Evolutionary conservation across 768 basidiomycete species (phyloP), one percentile per base, ranked within the genome.

Genomic region (Mycena galericulata): DNA sequence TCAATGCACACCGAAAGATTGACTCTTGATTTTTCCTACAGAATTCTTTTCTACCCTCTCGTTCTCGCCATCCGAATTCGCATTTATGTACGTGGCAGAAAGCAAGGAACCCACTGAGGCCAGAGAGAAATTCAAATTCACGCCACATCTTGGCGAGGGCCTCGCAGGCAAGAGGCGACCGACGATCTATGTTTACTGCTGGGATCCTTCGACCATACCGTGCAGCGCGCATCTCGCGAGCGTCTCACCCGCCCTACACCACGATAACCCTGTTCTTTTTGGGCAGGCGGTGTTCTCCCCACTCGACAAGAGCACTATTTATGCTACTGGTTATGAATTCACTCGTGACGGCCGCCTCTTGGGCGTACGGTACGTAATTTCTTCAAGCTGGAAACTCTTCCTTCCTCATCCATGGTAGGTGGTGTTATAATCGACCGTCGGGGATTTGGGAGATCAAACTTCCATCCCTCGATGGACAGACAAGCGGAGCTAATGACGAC

Each of bases 131-230:
- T 92, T 88, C 68, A 78, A 82, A 27, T 93, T 85, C 74, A 79
- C 73, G 1, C 90, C 91, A 6, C 81, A 85, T 49, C 88, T 91
- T 65, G 92, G 92, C 0, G 92, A 94, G 76, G 84, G 84, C 7
- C 74, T 90, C n/a, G 74, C 75, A 5, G 85, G 84, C 5, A 88
- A 85, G 74, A 85, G 83, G 65, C 77, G 80, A 5, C 89, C 92
- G 1, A 79, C 79, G 0, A 76, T 88, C 9, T 93, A 89, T 73
- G 55, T 92, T 15, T 82, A 90, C 54, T 79, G 79, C 12, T 90
- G 89, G 86, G 70, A 79, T 15, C 58, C 75, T 5, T 47, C 73
- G 2, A 43, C 41, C 17, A 65, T 62, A 9, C 40, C 41, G 38
- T 70, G 34, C 50, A 67, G 41, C 20, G 62, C 65, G 30, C 63